Conservation (phyloP, 169 alveolate genomes). For the Plasmodium gonderi region DNA sequence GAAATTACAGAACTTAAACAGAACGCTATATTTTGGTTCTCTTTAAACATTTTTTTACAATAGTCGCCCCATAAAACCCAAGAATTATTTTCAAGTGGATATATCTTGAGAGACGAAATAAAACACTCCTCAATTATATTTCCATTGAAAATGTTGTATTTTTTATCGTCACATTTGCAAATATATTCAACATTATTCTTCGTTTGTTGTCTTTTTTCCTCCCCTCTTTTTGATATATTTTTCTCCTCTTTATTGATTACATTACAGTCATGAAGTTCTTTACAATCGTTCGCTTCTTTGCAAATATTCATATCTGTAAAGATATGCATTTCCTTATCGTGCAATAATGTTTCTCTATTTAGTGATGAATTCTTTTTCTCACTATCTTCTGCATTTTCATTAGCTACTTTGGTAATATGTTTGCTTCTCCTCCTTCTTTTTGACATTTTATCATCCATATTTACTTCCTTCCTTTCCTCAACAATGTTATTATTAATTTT, state of each 20-base stretch:
- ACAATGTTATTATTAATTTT: background rate
- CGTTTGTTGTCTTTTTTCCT: conserved; percentile 8
- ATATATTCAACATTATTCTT: background rate
- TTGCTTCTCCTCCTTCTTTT: conserved; percentile 39
- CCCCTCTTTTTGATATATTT: conserved; percentile 11
- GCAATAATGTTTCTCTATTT: background rate
- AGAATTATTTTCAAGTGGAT: conserved; percentile 47
- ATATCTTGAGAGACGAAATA: conserved; percentile 42
- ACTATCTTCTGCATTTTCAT: conserved; percentile 3
- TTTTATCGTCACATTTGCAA: conserved; percentile 32
- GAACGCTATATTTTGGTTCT: conserved; percentile 25
- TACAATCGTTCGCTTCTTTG: background rate
- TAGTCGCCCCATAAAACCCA: conserved; percentile 67
- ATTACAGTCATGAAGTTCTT: no score
- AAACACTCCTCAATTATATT: conserved; percentile 72
- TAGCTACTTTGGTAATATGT: background rate
- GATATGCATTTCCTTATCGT: background rate
- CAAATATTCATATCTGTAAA: background rate
- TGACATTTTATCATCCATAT: background rate
- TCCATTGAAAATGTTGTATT: conserved; percentile 10
- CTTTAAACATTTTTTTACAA: conserved; percentile 47
- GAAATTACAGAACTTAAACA: conserved; percentile 58
- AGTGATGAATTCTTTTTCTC: background rate
- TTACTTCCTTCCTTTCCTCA: conserved; percentile 8
- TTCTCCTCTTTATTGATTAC: conserved; percentile 20